Conservation (phyloP, 2,329 filamentous ascomycete species). For the Periconia macrospinosa region DNA sequence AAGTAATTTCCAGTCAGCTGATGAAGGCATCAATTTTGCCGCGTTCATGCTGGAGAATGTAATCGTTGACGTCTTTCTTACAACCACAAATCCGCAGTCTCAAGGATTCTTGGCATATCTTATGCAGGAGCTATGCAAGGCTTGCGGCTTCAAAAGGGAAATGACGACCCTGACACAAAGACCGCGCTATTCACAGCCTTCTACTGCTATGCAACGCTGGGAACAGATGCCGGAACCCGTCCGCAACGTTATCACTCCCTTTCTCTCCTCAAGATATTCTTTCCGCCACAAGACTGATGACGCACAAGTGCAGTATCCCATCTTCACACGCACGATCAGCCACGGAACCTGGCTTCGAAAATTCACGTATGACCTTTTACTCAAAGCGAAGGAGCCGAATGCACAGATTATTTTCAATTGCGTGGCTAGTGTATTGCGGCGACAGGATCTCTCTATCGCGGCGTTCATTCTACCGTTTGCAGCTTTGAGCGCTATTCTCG, state of each 20-base stretch:
- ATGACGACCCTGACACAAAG: conserved; percentile 50
- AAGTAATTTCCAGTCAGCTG: conserved; percentile 78
- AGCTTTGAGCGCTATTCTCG: conserved; percentile 79
- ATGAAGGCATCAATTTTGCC: conserved; percentile 83
- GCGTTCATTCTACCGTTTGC: conserved; percentile 89
- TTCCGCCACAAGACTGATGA: conserved; percentile 52
- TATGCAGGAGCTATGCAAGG: conserved; percentile 87
- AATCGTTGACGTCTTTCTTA: conserved; percentile 87
- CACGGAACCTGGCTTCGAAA: conserved; percentile 82
- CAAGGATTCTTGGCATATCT: conserved; percentile 92
- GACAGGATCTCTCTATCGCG: conserved; percentile 82
- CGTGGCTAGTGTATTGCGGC: conserved; percentile 77
- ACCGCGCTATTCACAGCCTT: conserved; percentile 58
- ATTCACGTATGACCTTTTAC: conserved; percentile 80
- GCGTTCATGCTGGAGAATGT: conserved; percentile 84
- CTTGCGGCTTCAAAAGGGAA: conserved; percentile 68
- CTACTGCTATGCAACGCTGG: conserved; percentile 73
- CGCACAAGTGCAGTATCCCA: conserved; percentile 63
- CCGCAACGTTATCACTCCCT: conserved; percentile 82
- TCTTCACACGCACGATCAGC: conserved; percentile 68
- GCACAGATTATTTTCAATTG: conserved; percentile 78
- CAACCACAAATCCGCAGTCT: conserved; percentile 80
- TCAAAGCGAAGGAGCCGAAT: conserved; percentile 73
- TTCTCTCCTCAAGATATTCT: conserved; percentile 80
- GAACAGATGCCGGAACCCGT: conserved; percentile 73